Evolutionary conservation across 805 yeast species (phyloP).

Genomic region (Cyberlindnera xishuangbannaensis): DNA sequence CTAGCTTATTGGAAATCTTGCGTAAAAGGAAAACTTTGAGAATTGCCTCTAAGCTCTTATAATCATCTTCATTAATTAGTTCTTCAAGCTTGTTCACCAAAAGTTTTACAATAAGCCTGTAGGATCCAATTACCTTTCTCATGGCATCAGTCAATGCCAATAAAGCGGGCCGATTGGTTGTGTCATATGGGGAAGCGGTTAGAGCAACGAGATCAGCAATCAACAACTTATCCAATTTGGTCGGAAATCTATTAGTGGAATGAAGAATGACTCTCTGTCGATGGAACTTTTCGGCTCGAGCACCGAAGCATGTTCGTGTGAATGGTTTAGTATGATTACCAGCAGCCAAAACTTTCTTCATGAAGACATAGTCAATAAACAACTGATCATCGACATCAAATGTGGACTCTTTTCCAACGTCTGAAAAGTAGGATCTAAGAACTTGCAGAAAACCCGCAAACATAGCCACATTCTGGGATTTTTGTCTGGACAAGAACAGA

Average conservation of each 20-base stretch:
- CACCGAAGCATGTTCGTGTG: conserved; percentile 74
- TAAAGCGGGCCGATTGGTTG: conserved; percentile 67
- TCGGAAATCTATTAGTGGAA: conserved; percentile 66
- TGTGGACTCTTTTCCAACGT: conserved; percentile 68
- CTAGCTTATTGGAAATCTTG: conserved; percentile 52
- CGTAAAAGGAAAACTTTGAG: conserved; percentile 51
- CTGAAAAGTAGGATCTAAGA: conserved; percentile 71
- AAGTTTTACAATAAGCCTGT: conserved; percentile 44
- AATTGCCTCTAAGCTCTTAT: conserved; percentile 57
- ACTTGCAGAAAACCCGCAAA: conserved; percentile 59
- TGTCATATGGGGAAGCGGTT: conserved; percentile 64
- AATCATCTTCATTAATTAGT: conserved; percentile 44
- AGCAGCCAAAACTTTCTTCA: conserved; percentile 55
- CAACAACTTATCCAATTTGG: conserved; percentile 55
- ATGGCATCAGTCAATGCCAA: conserved; percentile 59
- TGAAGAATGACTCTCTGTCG: conserved; percentile 66
- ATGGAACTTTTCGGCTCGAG: conserved; percentile 68
- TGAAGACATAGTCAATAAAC: conserved; percentile 47
- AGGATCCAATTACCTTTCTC: conserved; percentile 64
- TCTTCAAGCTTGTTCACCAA: conserved; percentile 44
- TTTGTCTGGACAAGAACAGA: conserved; percentile 38
- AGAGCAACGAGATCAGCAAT: conserved; percentile 59
- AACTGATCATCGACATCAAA: conserved; percentile 51
- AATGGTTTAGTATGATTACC: conserved; percentile 60
- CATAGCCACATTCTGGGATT: conserved; percentile 58